Base-by-base conservation (phyloP, 2,329 filamentous ascomycete species). In the Claviceps purpurea region DNA sequence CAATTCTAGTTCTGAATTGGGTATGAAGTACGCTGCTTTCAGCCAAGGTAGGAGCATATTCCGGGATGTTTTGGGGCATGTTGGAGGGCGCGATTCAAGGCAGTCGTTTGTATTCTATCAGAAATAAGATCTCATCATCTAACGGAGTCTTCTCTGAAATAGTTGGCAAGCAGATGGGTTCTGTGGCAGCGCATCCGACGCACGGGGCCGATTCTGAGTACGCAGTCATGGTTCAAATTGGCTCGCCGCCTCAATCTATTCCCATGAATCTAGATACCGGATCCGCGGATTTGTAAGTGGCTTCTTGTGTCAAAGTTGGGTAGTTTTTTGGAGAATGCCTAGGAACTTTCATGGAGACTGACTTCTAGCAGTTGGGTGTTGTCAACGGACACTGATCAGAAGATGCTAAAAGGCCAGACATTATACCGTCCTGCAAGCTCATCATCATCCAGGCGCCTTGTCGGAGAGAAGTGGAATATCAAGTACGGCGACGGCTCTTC, bases 241-340 rank as follows among this genome's bases (percentile, higher is more conserved):
- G 85, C 45, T 75, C 61, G 1, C 73, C 73, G 5, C 57, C 64
- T 5, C 79, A 83, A 58, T 76, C 70, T 3, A 63, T 87, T 56
- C 75, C 80, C 54, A 64, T 89, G 55, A 83, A 87, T 62, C 76
- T 89, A 55, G 86, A 89, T 58, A 89, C 85, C 14, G 68, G 68
- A 3, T 70, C 68, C 13, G 59, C 83, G 73, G 56, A 84, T 73
- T 56, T 70, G 68, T 68, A 60, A 61, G 66, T 20, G 30, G 20
- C 13, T 16, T 14, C 20, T 20, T 3, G 4, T 41, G 10, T 30
- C 24, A 4, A 41, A 37, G 16, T 16, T 22, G 11, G 18, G 4
- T 18, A 18, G 3, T 47, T 40, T 5, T 5, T 6, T 18, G 20
- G 7, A 14, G 11, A 16, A 10, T 41, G 5, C 6, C 5, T 10